Evolutionary conservation across 345 rosid species (phyloP).

Genomic region (Lepidium didymum): DNA sequence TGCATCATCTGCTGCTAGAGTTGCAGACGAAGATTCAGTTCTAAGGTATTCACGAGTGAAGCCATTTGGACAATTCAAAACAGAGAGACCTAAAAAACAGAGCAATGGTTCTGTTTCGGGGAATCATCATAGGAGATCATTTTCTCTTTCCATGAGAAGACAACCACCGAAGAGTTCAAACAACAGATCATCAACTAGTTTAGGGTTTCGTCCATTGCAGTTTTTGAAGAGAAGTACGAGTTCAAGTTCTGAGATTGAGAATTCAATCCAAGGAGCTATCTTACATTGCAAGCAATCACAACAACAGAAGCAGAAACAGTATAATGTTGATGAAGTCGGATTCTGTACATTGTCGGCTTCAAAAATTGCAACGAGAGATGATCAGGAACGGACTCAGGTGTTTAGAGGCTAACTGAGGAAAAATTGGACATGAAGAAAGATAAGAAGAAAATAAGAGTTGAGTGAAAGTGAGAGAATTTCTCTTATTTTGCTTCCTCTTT

Average conservation of each 20-base stretch:
- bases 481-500: no score
- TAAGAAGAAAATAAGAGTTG: slow-evolving; percentile 13
- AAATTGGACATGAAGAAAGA: neutral
- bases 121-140: slow-evolving; percentile 64
- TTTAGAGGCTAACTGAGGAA: slow-evolving; percentile 43
- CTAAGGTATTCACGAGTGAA: slow-evolving; percentile 29
- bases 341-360: slow-evolving; percentile 52
- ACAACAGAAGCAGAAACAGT: slow-evolving; percentile 40
- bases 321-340: slow-evolving; percentile 35
- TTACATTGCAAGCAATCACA: slow-evolving; percentile 83
- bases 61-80: slow-evolving; percentile 41
- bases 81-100: slow-evolving; percentile 35
- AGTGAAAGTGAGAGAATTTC: no score
- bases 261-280: slow-evolving; percentile 85
- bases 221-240: slow-evolving; percentile 62
- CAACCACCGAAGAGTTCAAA: slow-evolving; percentile 41
- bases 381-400: slow-evolving; percentile 47
- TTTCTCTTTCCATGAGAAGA: slow-evolving; percentile 57
- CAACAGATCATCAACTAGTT: slow-evolving; percentile 30
- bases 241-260: slow-evolving; percentile 53
- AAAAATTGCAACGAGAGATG: slow-evolving; percentile 34
- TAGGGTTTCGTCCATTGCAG: slow-evolving; percentile 34
- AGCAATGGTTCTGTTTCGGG: slow-evolving; percentile 25
- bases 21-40: slow-evolving; percentile 39
- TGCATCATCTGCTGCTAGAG: slow-evolving; percentile 21